Evolutionary conservation across 345 rosid genomes (phyloP).

Genomic region (Syzygium grande): DNA sequence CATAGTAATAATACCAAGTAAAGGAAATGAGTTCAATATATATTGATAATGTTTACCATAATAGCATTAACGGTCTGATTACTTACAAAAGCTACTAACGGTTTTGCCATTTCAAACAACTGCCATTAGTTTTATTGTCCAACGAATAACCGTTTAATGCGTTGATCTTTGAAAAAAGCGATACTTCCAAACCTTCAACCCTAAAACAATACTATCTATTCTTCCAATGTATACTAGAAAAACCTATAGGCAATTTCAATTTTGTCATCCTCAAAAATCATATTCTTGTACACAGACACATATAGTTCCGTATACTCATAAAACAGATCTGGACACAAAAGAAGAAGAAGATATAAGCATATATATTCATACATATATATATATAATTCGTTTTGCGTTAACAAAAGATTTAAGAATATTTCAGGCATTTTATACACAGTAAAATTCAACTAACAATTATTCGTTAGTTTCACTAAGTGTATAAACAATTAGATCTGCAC

Average conservation of each 20-base stretch:
- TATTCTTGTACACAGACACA: background rate
- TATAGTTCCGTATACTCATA: background rate
- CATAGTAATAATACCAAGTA: background rate
- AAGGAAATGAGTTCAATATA: background rate
- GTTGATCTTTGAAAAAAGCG: background rate
- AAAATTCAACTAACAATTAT: background rate
- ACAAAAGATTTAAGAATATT: background rate
- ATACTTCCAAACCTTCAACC: background rate
- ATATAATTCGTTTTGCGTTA: too few species aligned
- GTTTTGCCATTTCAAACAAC: background rate
- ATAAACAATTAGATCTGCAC: background rate
- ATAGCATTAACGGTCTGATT: background rate
- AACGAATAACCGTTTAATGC: background rate
- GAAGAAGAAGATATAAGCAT: too few species aligned
- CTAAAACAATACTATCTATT: background rate
- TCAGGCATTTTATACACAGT: background rate
- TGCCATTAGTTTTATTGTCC: background rate
- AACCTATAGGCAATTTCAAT: background rate
- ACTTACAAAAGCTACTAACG: background rate
- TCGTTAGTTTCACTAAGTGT: background rate
- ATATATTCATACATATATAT: too few species aligned
- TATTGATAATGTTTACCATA: background rate
- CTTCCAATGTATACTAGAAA: background rate
- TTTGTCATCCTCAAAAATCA: background rate
- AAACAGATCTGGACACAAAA: background rate